Evolutionary conservation across 192 early-diverging fungal genomes (phyloP).

Genomic region (Obelidium mucronatum): DNA sequence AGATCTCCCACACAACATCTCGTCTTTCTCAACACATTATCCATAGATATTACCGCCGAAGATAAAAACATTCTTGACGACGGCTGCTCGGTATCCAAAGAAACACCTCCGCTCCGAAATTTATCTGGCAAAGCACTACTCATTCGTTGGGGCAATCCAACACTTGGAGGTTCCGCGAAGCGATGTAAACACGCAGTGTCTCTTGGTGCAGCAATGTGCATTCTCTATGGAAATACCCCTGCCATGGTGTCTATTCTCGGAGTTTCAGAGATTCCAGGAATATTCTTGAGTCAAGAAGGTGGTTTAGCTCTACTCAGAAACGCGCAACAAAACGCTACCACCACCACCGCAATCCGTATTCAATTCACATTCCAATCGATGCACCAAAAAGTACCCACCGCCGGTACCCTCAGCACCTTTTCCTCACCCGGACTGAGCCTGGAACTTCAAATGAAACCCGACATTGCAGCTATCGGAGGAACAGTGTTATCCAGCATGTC

Average conservation of each 20-base stretch:
- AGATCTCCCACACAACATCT: neutral
- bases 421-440: conserved; percentile 78
- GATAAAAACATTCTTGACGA: conserved; percentile 31
- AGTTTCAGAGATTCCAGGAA: neutral
- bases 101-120: conserved; percentile 1
- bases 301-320: neutral
- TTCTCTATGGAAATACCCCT: conserved; percentile 43
- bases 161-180: neutral
- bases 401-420: conserved; percentile 71
- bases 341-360: conserved; percentile 30
- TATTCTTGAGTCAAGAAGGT: neutral
- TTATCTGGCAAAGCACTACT: conserved; percentile 45
- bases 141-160: conserved; percentile 39
- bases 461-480: conserved; percentile 52
- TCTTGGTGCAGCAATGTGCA: conserved; percentile 39
- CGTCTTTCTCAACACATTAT: neutral
- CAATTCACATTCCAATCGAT: conserved; percentile 36
- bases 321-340: neutral
- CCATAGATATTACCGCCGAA: conserved; percentile 29
- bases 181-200: conserved; percentile 35
- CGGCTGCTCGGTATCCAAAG: conserved; percentile 4
- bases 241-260: conserved; percentile 29
- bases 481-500: conserved; percentile 42
- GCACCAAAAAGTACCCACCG: conserved; percentile 49
- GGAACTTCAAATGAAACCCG: conserved; percentile 72